Evolutionary conservation across 2,329 filamentous ascomycete genomes (phyloP), one percentile per base, ranked within the genome.

Genomic region (Phaeosphaeriaceae sp.): DNA sequence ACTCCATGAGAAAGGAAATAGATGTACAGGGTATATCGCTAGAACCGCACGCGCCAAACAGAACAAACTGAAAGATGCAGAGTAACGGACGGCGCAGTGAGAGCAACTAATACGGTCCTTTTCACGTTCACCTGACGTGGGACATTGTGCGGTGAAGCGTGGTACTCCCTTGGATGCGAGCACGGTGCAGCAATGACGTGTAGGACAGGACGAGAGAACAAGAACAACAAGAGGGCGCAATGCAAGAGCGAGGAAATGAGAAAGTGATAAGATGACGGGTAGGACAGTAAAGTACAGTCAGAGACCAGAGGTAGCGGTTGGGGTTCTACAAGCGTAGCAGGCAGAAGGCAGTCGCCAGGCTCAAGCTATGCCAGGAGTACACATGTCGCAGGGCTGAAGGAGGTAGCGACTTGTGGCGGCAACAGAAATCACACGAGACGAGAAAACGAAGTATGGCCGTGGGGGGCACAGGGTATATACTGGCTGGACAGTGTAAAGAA

Each of bases 311-410:
- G 58, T 53, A 58, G 46, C 44, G 40, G 63, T 61, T 11, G 61
- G 66, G 64, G 70, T 72, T 68, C 64, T 72, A 74, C 71, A 72
- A 69, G 63, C 65, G 62, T 68, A 55, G 61, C 66, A 68, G 58
- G 58, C 58, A 55, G 57, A 60, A 58, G 54, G 54, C 52, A 54
- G 56, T 56, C 48, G 55, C 52, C 53, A 51, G 55, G 54, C 61
- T 69, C 59, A 71, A 60, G 65, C 62, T 67, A 66, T 66, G 58
- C 30, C 16, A 26, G 23, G 23, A 59, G 50, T 48, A 43, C 55
- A 34, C 40, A 45, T 49, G 41, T 39, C 35, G 50, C 63, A 68
- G 60, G 66, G 65, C 63, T 68, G 68, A 54, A 52, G 52, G 54
- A 52, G 54, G 7, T 8, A 26, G 7, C 49, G 48, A 42, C 46